Evolutionary conservation across 2,329 filamentous ascomycete genomes (phyloP).

Genomic region (Penicillium corylophilum): DNA sequence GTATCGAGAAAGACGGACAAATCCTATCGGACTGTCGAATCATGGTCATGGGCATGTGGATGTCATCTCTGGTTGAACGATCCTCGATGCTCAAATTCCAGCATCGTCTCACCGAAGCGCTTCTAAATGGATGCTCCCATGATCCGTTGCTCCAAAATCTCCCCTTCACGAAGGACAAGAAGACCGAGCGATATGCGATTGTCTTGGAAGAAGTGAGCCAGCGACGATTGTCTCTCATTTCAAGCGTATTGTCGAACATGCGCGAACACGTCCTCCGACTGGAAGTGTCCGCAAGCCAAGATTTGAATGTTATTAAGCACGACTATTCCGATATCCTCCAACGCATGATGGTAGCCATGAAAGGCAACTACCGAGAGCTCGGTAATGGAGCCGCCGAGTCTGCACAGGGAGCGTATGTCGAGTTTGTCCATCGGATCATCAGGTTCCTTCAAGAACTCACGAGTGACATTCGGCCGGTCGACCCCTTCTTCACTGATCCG

Average conservation of each 20-base stretch:
- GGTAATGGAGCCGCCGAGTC: constrained; percentile 31
- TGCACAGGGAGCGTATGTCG: constrained; percentile 55
- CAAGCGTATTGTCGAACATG: constrained; percentile 60
- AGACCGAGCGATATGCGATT: constrained; percentile 47
- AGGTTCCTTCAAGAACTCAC: constrained; percentile 62
- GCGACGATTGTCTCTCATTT: constrained; percentile 56
- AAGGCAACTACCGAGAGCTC: constrained; percentile 59
- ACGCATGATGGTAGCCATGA: constrained; percentile 61
- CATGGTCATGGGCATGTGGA: constrained; percentile 54
- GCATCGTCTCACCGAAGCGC: constrained; percentile 53
- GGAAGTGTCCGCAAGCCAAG: constrained; percentile 31
- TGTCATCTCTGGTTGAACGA: constrained; percentile 58
- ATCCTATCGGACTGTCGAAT: constrained; percentile 47
- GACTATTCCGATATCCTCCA: constrained; percentile 54
- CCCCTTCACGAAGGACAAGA: constrained; percentile 51
- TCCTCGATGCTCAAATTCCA: constrained; percentile 63
- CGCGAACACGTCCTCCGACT: constrained; percentile 47
- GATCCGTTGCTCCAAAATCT: constrained; percentile 57
- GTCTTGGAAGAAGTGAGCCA: constrained; percentile 53
- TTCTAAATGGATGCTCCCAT: constrained; percentile 49
- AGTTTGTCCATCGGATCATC: constrained; percentile 61
- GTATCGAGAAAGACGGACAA: constrained; percentile 43
- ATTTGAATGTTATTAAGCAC: constrained; percentile 38
- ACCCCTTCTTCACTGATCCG: constrained; percentile 62
- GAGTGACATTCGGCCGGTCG: constrained; percentile 54